Percentiles rank a stretch among this genome's conserved stretches.
phyloP scores from a whole-genome alignment of 2,329 filamentous ascomycete species.

The Atkinsonella hypoxylon region DNA sequence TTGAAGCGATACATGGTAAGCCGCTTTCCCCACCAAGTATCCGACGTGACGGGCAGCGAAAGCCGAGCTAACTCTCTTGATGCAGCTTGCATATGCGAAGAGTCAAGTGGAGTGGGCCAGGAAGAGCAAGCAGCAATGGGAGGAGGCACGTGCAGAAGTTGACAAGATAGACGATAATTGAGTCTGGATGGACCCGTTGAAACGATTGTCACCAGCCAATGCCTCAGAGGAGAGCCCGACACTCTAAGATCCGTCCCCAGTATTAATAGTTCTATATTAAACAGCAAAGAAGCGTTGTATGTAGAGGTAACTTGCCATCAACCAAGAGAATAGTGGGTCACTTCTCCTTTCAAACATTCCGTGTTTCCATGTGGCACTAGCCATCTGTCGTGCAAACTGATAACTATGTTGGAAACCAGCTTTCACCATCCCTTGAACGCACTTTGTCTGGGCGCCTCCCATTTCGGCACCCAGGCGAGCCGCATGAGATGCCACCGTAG shows the following conservation, averaged over 20 bases:
- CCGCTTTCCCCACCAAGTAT: constrained; percentile 5
- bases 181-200: constrained; percentile 1
- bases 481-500: background rate
- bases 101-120: constrained; percentile 92
- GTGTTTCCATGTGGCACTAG: too few relatives aligned
- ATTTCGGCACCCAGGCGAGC: too few relatives aligned
- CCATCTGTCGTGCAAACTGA: too few relatives aligned
- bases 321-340: background rate
- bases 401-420: too few relatives aligned
- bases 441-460: background rate
- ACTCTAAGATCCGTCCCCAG: background rate
- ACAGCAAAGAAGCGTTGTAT: constrained; percentile 1
- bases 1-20: constrained; percentile 89
- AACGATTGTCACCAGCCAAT: background rate
- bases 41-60: background rate
- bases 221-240: background rate
- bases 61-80: constrained; percentile 12
- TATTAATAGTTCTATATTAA: background rate
- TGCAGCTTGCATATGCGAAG: constrained; percentile 80
- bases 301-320: background rate
- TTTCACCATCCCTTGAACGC: too few relatives aligned
- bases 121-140: constrained; percentile 82
- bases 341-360: background rate
- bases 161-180: constrained; percentile 66
- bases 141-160: constrained; percentile 77